Conservation (phyloP, 257 asterid species). For the Vinca minor region DNA sequence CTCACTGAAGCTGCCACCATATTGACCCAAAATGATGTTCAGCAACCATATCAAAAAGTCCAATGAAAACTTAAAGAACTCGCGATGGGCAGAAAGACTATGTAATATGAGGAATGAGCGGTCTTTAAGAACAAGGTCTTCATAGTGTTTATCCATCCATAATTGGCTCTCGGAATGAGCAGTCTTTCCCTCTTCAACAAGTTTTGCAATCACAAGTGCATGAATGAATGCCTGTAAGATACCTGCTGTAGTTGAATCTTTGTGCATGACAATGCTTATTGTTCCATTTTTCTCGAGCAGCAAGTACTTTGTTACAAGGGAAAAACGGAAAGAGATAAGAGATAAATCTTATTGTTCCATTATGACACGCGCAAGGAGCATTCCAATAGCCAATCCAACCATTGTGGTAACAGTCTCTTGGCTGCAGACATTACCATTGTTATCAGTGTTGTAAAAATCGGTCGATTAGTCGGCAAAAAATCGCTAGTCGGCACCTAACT, state of each 20-base stretch:
- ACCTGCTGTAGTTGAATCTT: constrained; percentile 66
- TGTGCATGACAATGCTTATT: constrained; percentile 52
- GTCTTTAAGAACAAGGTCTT: constrained; percentile 52
- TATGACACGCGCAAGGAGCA: constrained; percentile 78
- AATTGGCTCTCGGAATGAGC: constrained; percentile 51
- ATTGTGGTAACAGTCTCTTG: constrained; percentile 96
- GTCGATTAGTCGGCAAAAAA: too few relatives aligned
- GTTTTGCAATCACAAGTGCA: constrained; percentile 62
- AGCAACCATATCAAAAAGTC: background rate
- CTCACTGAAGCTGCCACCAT: constrained; percentile 74
- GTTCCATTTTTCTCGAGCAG: constrained; percentile 39
- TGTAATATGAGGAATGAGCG: background rate
- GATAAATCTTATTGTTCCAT: constrained; percentile 40
- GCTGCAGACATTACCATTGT: constrained; percentile 31
- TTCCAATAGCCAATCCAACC: constrained; percentile 96
- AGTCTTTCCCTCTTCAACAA: constrained; percentile 29
- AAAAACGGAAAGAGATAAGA: constrained; percentile 14
- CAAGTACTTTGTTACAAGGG: constrained; percentile 53
- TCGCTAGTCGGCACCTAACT: too few relatives aligned
- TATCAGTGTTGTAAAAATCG: too few relatives aligned
- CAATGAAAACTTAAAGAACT: too few relatives aligned
- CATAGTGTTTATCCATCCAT: constrained; percentile 74
- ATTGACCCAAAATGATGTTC: constrained; percentile 5
- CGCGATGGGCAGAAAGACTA: background rate
- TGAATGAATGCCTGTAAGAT: constrained; percentile 64